Conservation (phyloP, 805 yeast species). For the Lipomyces sp. region DNA sequence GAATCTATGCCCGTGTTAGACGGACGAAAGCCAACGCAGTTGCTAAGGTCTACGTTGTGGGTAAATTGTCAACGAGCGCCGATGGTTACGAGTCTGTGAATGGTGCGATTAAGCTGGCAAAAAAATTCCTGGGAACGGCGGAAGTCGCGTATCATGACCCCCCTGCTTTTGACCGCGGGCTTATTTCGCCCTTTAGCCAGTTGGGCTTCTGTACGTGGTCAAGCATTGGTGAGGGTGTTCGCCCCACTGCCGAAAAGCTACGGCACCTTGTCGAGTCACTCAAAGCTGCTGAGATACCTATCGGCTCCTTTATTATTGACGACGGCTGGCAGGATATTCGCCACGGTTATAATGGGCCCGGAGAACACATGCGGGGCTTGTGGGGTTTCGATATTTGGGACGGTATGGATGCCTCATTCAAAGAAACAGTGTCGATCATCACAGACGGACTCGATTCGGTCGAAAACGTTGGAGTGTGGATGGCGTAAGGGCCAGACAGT, state of each 20-base stretch:
- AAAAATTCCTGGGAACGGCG: slow-evolving; percentile 1
- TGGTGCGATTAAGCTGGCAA: slow-evolving; percentile 14
- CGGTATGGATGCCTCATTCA: slow-evolving; percentile 9
- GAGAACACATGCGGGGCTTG: slow-evolving; percentile 2
- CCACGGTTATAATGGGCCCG: slow-evolving; percentile 3
- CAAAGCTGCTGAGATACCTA: slow-evolving; percentile 9
- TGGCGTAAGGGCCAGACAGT: background rate
- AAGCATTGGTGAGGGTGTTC: slow-evolving; percentile 11
- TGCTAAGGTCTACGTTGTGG: slow-evolving; percentile 10
- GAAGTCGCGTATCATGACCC: background rate
- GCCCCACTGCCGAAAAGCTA: background rate
- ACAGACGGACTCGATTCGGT: slow-evolving; percentile 9
- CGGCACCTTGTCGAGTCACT: background rate
- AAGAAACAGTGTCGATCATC: slow-evolving; percentile 8
- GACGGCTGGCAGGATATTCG: slow-evolving; percentile 22
- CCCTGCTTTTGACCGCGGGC: background rate
- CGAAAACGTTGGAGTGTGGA: slow-evolving; percentile 16
- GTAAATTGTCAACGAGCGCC: slow-evolving; percentile 5
- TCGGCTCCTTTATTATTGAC: slow-evolving; percentile 19
- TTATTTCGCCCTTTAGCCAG: slow-evolving; percentile 1
- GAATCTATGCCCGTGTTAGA: slow-evolving; percentile 13
- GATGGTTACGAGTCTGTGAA: slow-evolving; percentile 7
- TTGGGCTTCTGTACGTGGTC: slow-evolving; percentile 17
- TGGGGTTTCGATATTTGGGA: slow-evolving; percentile 15
- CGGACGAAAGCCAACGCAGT: slow-evolving; percentile 5